Evolutionary conservation across 75 land plant genomes (phyloP).

Genomic region (Picea glauca): DNA sequence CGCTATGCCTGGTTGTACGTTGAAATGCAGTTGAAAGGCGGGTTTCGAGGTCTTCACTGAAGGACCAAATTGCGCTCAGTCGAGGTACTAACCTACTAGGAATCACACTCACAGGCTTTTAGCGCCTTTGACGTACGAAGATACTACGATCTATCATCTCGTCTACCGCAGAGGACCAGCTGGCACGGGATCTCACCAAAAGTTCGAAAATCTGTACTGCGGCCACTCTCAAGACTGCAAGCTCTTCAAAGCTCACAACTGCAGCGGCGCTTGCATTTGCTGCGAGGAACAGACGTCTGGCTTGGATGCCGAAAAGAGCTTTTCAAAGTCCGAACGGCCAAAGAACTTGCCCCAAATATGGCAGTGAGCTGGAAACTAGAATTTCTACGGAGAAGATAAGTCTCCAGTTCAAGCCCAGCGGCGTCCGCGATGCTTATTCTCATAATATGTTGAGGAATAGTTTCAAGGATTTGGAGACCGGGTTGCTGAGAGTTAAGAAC

Average conservation of each 20-base stretch:
- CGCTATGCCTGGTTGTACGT: background rate
- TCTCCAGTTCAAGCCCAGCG: conserved; percentile 1
- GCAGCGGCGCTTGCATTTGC: background rate
- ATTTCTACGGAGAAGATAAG: background rate
- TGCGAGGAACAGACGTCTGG: no score
- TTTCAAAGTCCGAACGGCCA: conserved; percentile 3
- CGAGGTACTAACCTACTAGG: background rate
- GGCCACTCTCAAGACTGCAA: background rate
- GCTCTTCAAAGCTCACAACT: no score
- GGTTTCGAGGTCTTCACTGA: background rate
- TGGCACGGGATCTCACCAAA: conserved; percentile 1
- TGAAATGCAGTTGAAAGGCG: background rate
- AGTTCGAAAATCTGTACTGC: background rate
- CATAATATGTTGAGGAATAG: conserved; percentile 3
- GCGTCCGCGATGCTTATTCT: background rate
- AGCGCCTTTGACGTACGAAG: background rate
- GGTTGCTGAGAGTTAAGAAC: no score
- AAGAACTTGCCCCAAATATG: background rate
- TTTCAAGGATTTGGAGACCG: background rate
- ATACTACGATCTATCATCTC: background rate
- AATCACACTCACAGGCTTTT: background rate
- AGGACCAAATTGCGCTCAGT: background rate
- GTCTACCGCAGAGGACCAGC: background rate
- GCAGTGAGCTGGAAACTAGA: background rate
- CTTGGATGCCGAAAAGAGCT: background rate